Evolutionary conservation across 805 yeast genomes (phyloP), one percentile per base, ranked within the genome.

Genomic region (Suhomyces vadensis): DNA sequence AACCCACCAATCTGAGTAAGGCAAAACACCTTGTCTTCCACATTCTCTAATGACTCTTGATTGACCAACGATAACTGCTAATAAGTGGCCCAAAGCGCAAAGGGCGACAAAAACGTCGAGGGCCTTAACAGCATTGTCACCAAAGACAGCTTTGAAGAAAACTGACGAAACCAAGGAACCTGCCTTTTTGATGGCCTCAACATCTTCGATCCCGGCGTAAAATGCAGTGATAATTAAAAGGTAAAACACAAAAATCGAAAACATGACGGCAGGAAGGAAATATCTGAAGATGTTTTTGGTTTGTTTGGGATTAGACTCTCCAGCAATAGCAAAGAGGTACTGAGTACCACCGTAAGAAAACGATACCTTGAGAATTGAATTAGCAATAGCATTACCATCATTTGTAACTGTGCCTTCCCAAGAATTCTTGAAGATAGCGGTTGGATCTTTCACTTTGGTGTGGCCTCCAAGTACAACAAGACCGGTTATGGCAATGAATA

Each of bases 281-380:
- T 29, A 47, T 27, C 56, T 54, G 50, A 56, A 60, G 38, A 61
- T 53, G 35, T 54, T 59, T 41, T 58, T 57, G 22, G 63, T 54
- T 50, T 58, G 49, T 46, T 50, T 52, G 11, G 61, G 63, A 40
- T 51, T 46, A 6, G 64, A 50, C 42, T 63, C 68, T 6, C 66
- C 68, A 6, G 55, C 65, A 24, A 72, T 64, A 9, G 61, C 64
- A 50, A 73, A 65, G 0, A 71, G 70, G 53, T 73, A 73, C 7
- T 53, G 51, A 14, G 66, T 52, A 29, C 78, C 78, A 41, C 73
- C 65, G 45, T 67, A 74, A 1, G 77, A 61, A 39, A 73, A 74
- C 3, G 73, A 60, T 33, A 70, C 75, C 63, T 53, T 69, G 48
- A 74, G 67, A 55, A 74, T 71, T 1, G 77, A 71, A 46, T 54